Evolutionary conservation across 176 grass and related monocot species (phyloP).

Genomic region (Zoysia pacifica): DNA sequence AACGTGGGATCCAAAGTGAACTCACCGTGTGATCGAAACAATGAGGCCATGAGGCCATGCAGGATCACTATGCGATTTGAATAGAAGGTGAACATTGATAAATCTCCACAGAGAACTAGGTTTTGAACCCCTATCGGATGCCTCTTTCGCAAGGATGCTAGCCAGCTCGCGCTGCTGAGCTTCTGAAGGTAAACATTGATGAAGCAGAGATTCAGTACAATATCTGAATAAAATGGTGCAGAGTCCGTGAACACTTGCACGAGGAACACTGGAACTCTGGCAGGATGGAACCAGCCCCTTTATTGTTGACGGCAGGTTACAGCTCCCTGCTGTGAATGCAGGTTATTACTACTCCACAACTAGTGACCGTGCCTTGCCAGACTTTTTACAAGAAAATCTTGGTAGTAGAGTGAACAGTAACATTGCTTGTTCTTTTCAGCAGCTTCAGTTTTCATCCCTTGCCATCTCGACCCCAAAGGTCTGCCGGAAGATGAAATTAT

Average conservation of each 20-base stretch:
- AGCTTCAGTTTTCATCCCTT: not conserved
- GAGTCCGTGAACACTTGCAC: not conserved
- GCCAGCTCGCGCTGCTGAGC: too few relatives aligned
- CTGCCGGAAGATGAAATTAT: not conserved
- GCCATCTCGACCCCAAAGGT: not conserved
- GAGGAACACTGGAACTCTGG: not conserved
- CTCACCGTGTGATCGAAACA: not conserved
- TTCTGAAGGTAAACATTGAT: not conserved
- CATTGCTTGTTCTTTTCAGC: not conserved
- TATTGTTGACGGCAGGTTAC: not conserved
- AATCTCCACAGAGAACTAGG: not conserved
- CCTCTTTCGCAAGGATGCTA: too few relatives aligned
- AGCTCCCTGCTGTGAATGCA: not conserved
- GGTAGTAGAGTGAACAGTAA: not conserved
- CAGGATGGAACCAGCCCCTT: not conserved
- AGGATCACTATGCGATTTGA: not conserved
- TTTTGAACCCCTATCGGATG: too few relatives aligned
- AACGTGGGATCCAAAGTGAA: not conserved
- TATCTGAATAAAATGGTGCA: not conserved
- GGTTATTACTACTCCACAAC: not conserved
- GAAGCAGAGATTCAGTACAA: not conserved
- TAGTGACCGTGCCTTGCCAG: not conserved
- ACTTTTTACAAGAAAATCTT: not conserved
- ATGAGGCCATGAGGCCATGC: not conserved
- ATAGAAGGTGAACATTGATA: not conserved